phyloP scores from a whole-genome alignment of 208 protist species.

The Leishmania braziliensis region DNA sequence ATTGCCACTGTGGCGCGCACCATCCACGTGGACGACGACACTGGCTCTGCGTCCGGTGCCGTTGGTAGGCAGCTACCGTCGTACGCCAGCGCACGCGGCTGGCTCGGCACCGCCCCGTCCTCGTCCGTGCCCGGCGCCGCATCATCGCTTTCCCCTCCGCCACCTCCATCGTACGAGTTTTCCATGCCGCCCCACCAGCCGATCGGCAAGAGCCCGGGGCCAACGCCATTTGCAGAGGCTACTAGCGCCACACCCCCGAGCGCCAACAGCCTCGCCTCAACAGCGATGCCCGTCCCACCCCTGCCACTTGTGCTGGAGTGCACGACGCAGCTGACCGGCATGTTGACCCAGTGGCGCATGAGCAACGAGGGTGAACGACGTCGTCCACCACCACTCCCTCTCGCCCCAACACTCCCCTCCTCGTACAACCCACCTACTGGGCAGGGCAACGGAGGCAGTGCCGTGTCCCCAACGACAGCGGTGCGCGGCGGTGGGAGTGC shows the following conservation, averaged over 20 bases:
- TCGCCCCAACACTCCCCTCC: not conserved
- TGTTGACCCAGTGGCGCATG: slow-evolving; percentile 28
- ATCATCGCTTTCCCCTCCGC: slow-evolving; percentile 4
- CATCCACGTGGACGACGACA: slow-evolving; percentile 10
- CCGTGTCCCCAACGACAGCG: not conserved
- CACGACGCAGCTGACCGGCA: slow-evolving; percentile 20
- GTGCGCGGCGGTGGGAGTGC: not conserved
- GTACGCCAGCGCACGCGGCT: not conserved
- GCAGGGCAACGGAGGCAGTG: not conserved
- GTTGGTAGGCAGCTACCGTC: not conserved
- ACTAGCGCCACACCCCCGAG: not conserved
- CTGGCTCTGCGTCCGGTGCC: not conserved
- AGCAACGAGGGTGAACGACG: slow-evolving; percentile 13
- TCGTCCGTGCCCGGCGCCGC: not conserved
- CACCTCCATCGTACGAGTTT: slow-evolving; percentile 12
- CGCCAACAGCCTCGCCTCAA: not conserved
- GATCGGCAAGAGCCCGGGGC: not conserved
- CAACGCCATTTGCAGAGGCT: not conserved
- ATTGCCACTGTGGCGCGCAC: slow-evolving; percentile 15
- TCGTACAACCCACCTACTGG: not conserved
- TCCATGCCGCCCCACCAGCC: not conserved
- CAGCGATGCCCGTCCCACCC: slow-evolving; percentile 15
- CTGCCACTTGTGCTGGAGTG: slow-evolving; percentile 33
- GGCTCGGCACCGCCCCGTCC: not conserved
- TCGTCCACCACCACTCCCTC: not conserved